Evolutionary conservation across 495 filamentous ascomycete genomes (phyloP), one percentile per base, ranked within the genome.

Genomic region (Penicillium roqueforti): DNA sequence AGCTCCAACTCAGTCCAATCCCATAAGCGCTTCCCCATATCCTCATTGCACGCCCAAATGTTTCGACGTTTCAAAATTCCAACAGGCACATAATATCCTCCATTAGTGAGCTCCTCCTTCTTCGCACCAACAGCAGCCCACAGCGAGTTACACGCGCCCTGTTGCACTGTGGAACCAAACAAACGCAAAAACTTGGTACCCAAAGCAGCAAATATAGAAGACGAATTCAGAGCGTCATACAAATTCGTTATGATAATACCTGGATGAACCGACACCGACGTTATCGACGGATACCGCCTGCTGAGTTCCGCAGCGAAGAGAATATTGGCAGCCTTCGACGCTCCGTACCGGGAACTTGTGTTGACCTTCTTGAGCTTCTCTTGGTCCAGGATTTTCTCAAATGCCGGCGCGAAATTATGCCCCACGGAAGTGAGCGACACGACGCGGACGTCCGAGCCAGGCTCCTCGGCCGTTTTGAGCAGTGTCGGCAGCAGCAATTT

Each of bases 251-350:
- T 10, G 14, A 70, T 63, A 19, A 74, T 59, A 8, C 79, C 80
- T 0, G 79, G 79, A 55, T 83, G 79, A 14, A 78, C 65, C 2
- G 74, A 65, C 0, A 76, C 69, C 11, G 71, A 68, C 6, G 68
- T 79, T 39, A 81, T 69, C 0, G 55, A 59, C 7, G 73, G 62
- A 41, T 83, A 72, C 0, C 75, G 71, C 14, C 70, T 63, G 4
- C 65, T 62, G 1, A 87, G 71, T 22, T 71, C 77, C 1, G 77
- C 63, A 4, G 81, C 63, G 50, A 76, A 83, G n/a, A 85, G 70
- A 44, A 85, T 75, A 63, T 81, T 83, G 10, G 81, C 81, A 13
- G 71, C 76, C 66, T 87, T 86, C 6, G 75, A 74, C 40, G 80
- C 77, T 13, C 76, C 80, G 61, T 86, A 86, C 9, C 74, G 66